These are phyloP conservation scores for Abrus pulchellus DNA, from an alignment of 306 rosid genomes.

Conservation along the genomic window DNA sequence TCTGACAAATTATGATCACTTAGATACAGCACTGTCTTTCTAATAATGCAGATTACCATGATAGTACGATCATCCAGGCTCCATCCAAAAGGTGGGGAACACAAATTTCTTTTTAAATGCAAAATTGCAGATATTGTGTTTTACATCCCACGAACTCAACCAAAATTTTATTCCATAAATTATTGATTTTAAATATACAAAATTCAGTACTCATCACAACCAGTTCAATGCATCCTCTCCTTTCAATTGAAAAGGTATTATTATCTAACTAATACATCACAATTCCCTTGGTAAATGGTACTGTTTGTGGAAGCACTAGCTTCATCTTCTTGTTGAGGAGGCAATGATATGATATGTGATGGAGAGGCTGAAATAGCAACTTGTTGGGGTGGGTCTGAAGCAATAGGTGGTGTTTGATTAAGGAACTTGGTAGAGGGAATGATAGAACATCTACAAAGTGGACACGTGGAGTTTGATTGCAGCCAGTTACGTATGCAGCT, in stretches of 20 bases:
- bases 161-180: constrained; percentile 4
- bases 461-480: constrained; percentile 80
- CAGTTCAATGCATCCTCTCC: not conserved
- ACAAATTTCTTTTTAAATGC: not conserved
- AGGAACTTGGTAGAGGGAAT: constrained; percentile 52
- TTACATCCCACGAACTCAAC: constrained; percentile 1
- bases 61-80: constrained; percentile 10
- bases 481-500: constrained; percentile 86
- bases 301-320: constrained; percentile 43
- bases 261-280: constrained; percentile 3
- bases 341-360: constrained; percentile 27
- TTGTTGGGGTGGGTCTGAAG: constrained; percentile 32
- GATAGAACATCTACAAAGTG: constrained; percentile 82
- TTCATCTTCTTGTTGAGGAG: constrained; percentile 40
- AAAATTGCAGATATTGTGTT: not conserved
- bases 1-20: no score
- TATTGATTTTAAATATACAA: not conserved
- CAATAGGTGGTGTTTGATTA: constrained; percentile 26
- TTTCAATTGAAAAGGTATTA: not conserved
- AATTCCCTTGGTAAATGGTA: constrained; percentile 31
- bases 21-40: not conserved
- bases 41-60: constrained; percentile 30
- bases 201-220: not conserved
- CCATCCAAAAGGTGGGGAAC: not conserved
- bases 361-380: constrained; percentile 25